Percentiles rank a stretch among this genome's conserved stretches.
Evolutionary conservation across 305 asterid genomes (phyloP).

Genomic region (Lippia alba): DNA sequence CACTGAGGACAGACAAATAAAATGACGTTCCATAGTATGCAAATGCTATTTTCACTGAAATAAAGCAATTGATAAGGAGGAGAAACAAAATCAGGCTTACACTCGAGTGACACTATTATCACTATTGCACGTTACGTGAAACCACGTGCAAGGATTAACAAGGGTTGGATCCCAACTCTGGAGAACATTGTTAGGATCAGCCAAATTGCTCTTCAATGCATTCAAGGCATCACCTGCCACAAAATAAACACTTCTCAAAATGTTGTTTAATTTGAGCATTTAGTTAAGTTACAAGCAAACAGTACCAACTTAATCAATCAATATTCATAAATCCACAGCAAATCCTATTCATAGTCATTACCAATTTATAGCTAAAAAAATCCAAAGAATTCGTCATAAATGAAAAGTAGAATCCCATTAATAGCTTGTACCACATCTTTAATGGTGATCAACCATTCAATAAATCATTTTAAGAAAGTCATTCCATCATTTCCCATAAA

Average conservation of each 20-base stretch:
- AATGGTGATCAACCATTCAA: constrained; percentile 4
- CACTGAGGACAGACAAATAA: constrained; percentile 54
- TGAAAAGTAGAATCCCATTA: not conserved
- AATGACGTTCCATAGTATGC: constrained; percentile 26
- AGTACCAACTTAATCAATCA: constrained; percentile 8
- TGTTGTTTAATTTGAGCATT: not conserved
- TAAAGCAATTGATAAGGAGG: constrained; percentile 18
- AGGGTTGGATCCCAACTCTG: constrained; percentile 97
- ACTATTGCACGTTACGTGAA: constrained; percentile 82
- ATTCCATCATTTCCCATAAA: not conserved
- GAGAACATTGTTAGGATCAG: constrained; percentile 84
- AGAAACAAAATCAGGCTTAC: constrained; percentile 49
- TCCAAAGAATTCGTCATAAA: not conserved
- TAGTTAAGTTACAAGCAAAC: constrained; percentile 21
- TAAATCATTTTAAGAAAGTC: constrained; percentile 1
- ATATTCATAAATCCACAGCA: not conserved
- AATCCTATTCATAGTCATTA: not conserved
- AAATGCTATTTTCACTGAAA: constrained; percentile 3
- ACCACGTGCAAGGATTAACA: constrained; percentile 95
- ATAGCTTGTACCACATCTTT: not conserved
- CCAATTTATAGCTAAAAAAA: not conserved
- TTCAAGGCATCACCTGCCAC: constrained; percentile 89
- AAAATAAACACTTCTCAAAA: constrained; percentile 17
- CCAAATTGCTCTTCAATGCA: constrained; percentile 68
- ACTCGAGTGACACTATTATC: constrained; percentile 82